A percentile compares a stretch with the other conserved stretches of the same genome.
These are phyloP conservation scores for Aspergillus caelatus DNA, from an alignment of 2,329 filamentous ascomycete species.

Conservation along the genomic window DNA sequence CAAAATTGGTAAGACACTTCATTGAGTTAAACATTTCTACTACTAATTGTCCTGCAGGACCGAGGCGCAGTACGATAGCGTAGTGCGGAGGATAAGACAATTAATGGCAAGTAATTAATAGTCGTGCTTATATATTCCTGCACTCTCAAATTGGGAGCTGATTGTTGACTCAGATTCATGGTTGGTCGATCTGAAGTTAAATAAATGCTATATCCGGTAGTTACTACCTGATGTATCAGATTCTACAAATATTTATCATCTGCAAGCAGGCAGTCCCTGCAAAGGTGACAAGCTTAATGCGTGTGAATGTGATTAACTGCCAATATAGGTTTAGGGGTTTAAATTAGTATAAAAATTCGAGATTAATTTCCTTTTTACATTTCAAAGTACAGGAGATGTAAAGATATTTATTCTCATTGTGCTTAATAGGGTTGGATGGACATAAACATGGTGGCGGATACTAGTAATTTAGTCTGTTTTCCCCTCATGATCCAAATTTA, in stretches of 20 bases:
- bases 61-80: not conserved
- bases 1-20: not conserved
- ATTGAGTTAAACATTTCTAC: not conserved
- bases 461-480: not conserved
- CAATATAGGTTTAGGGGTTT: not conserved
- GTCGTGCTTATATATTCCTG: not conserved
- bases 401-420: not conserved
- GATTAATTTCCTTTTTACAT: not conserved
- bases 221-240: not conserved
- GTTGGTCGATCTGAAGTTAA: not conserved
- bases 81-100: not conserved
- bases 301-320: not conserved
- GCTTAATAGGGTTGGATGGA: not conserved
- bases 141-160: not conserved
- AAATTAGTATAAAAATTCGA: not conserved
- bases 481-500: constrained; percentile 3
- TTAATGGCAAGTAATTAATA: not conserved
- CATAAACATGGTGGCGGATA: not conserved
- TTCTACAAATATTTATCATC: not conserved
- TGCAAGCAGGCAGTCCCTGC: not conserved
- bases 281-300: not conserved
- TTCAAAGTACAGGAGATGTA: not conserved
- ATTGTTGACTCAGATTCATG: not conserved
- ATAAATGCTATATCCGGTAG: not conserved
- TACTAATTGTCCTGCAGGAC: not conserved